Evolutionary conservation across 306 rosid species (phyloP).

Genomic region (Acacia crassicarpa): DNA sequence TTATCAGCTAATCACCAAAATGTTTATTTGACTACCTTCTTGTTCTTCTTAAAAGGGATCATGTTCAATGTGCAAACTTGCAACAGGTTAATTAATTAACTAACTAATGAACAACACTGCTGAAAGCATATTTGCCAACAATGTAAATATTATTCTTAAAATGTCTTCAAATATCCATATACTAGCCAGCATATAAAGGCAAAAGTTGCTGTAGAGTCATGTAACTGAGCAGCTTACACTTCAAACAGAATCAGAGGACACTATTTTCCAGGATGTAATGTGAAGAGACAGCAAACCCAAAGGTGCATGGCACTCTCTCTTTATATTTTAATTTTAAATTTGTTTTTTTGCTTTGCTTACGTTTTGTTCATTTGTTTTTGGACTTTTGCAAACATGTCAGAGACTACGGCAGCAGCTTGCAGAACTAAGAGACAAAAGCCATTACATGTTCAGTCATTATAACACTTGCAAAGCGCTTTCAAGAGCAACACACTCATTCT

Average conservation of each 20-base stretch:
- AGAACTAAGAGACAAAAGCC: conserved; percentile 1
- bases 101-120: not conserved
- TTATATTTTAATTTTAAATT: not conserved
- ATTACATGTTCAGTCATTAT: conserved; percentile 11
- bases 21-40: not conserved
- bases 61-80: not conserved
- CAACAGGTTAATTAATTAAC: not conserved
- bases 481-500: not conserved
- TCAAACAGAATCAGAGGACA: not conserved
- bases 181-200: not conserved
- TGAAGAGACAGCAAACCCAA: not conserved
- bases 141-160: not conserved
- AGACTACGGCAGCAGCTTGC: not conserved
- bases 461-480: not conserved
- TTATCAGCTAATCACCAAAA: not conserved
- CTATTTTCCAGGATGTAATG: conserved; percentile 9
- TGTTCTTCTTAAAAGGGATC: not conserved
- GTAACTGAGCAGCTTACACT: not conserved
- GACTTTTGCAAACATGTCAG: conserved; percentile 3
- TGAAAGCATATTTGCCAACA: not conserved
- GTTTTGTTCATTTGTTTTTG: not conserved
- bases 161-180: not conserved
- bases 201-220: not conserved
- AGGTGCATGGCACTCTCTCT: not conserved
- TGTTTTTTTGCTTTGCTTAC: not conserved